Conservation (phyloP, 495 filamentous ascomycete species). For the Lasiosphaeria hispida region DNA sequence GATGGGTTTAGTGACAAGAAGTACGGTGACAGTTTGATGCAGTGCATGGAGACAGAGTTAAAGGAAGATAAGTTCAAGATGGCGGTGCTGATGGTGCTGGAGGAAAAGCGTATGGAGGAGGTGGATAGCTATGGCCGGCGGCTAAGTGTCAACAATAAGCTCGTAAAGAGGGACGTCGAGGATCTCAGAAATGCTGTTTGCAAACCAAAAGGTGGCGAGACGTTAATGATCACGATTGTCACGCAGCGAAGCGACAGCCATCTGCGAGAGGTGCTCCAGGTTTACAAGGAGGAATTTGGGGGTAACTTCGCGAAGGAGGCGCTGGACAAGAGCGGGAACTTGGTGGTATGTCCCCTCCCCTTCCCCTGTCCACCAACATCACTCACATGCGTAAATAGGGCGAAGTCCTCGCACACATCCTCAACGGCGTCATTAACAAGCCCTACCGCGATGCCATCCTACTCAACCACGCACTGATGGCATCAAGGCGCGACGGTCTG, state of each 20-base stretch:
- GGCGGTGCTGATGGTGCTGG: slow-evolving; percentile 80
- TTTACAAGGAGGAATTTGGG: slow-evolving; percentile 65
- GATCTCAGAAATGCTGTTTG: slow-evolving; percentile 67
- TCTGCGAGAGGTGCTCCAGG: slow-evolving; percentile 70
- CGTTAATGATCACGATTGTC: slow-evolving; percentile 83
- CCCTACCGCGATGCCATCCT: slow-evolving; percentile 92
- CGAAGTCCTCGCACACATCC: slow-evolving; percentile 90
- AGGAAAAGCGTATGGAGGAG: slow-evolving; percentile 81
- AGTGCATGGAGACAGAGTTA: slow-evolving; percentile 87
- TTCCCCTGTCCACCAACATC: neutral
- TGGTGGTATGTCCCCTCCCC: slow-evolving; percentile 67
- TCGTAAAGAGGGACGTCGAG: slow-evolving; percentile 69
- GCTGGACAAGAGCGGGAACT: slow-evolving; percentile 81
- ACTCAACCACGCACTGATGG: slow-evolving; percentile 82
- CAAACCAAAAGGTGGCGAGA: slow-evolving; percentile 80
- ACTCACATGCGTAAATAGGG: slow-evolving; percentile 54
- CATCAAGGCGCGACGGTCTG: slow-evolving; percentile 59
- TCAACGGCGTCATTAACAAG: slow-evolving; percentile 94
- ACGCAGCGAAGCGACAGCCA: slow-evolving; percentile 76
- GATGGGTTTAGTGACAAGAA: slow-evolving; percentile 90
- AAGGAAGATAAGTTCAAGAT: slow-evolving; percentile 93
- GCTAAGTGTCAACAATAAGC: slow-evolving; percentile 42
- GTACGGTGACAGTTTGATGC: slow-evolving; percentile 75
- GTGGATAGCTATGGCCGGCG: slow-evolving; percentile 47
- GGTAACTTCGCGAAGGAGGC: slow-evolving; percentile 83